Conservation (phyloP, 192 early-diverging fungal genomes). For the Coemansia sp. region DNA sequence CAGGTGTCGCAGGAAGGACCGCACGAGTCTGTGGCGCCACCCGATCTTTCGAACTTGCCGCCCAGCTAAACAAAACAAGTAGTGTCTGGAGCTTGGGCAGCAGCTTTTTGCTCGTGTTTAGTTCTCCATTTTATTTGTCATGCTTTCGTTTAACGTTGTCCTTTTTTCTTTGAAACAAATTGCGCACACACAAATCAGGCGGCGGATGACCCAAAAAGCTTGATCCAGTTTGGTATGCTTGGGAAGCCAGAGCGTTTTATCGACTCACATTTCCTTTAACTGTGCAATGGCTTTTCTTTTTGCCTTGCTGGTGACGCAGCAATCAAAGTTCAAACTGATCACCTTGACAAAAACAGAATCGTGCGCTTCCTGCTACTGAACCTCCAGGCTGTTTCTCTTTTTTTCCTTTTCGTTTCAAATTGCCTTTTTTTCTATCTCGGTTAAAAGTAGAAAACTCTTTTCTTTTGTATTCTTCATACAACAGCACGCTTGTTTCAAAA, state of each 20-base stretch:
- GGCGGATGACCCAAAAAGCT: too few relatives aligned
- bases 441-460: neutral
- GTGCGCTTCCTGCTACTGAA: too few relatives aligned
- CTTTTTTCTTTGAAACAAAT: too few relatives aligned
- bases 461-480: neutral
- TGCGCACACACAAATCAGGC: too few relatives aligned
- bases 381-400: neutral
- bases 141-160: too few relatives aligned
- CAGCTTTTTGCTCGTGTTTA: neutral
- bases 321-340: neutral
- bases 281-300: neutral
- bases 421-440: neutral
- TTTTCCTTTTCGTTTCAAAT: neutral
- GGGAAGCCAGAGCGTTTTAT: too few relatives aligned
- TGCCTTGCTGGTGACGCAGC: neutral
- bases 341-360: neutral
- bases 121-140: neutral
- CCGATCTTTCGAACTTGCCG: constrained; percentile 92
- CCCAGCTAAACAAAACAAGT: constrained; percentile 82
- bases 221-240: too few relatives aligned
- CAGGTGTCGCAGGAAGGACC: constrained; percentile 52
- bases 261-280: too few relatives aligned
- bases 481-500: too few relatives aligned
- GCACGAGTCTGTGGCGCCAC: constrained; percentile 45
- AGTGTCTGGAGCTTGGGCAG: too few relatives aligned